phyloP scores from a whole-genome alignment of 306 rosid genomes.

The Alnus rubra region DNA sequence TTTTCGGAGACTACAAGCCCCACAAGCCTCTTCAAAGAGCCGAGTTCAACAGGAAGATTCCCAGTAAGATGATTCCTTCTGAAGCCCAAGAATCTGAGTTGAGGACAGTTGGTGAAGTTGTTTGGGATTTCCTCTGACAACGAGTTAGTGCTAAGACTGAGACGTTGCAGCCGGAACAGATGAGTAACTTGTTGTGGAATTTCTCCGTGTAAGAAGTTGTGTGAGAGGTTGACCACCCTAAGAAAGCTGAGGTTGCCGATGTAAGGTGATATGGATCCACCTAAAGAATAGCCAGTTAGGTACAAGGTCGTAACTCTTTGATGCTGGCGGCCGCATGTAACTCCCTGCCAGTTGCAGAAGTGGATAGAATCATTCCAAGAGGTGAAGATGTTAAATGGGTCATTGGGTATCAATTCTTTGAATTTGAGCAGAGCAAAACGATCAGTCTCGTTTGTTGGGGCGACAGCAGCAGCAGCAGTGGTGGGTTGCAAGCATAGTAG shows the following conservation, averaged over 20 bases:
- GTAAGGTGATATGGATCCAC: slow-evolving; percentile 42
- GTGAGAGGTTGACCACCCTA: background rate
- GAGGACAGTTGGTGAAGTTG: slow-evolving; percentile 25
- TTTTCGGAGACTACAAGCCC: background rate
- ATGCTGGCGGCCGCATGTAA: slow-evolving; percentile 31
- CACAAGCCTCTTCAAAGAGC: slow-evolving; percentile 23
- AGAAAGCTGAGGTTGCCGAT: slow-evolving; percentile 38
- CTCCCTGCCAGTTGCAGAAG: slow-evolving; percentile 47
- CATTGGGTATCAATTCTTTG: slow-evolving; percentile 26
- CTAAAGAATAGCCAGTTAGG: background rate
- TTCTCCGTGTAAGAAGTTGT: slow-evolving; percentile 28
- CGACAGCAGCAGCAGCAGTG: no score
- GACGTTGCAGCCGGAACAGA: slow-evolving; percentile 1
- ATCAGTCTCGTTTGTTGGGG: slow-evolving; percentile 21
- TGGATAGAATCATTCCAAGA: slow-evolving; percentile 44
- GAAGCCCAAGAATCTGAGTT: background rate
- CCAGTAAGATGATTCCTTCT: slow-evolving; percentile 12
- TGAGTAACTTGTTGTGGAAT: slow-evolving; percentile 32
- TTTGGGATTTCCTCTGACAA: slow-evolving; percentile 36
- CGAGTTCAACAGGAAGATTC: slow-evolving; percentile 13
- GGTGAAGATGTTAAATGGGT: slow-evolving; percentile 17
- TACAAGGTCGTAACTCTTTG: slow-evolving; percentile 35
- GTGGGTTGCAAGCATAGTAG: background rate
- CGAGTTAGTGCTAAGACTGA: background rate
- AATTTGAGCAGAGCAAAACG: slow-evolving; percentile 35